phyloP scores from a whole-genome alignment of 2,329 filamentous ascomycete genomes.

The Fusarium pseudonygamai region DNA sequence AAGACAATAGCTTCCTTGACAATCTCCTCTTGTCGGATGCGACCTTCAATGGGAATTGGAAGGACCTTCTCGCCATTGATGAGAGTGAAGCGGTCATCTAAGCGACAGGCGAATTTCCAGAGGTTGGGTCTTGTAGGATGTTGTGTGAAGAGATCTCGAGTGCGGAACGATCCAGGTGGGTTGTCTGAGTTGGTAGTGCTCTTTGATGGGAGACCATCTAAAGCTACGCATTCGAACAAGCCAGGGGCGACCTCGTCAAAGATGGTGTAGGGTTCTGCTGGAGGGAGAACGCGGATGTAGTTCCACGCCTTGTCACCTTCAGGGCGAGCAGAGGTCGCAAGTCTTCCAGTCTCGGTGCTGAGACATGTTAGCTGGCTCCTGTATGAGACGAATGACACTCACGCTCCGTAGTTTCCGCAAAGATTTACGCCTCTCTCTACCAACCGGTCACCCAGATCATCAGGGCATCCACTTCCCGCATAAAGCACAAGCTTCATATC shows the following conservation, averaged over 20 bases:
- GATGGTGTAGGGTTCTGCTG: slow-evolving; percentile 35
- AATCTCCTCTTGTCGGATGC: slow-evolving; percentile 60
- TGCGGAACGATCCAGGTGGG: slow-evolving; percentile 56
- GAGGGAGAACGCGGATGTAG: slow-evolving; percentile 46
- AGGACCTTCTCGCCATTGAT: slow-evolving; percentile 60
- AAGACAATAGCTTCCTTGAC: slow-evolving; percentile 68
- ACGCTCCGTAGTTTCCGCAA: slow-evolving; percentile 66
- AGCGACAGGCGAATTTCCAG: slow-evolving; percentile 57
- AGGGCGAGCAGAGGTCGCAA: slow-evolving; percentile 42
- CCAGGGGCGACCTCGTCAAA: slow-evolving; percentile 45
- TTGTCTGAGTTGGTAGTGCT: slow-evolving; percentile 49
- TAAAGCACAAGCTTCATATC: slow-evolving; percentile 64
- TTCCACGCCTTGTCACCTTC: slow-evolving; percentile 44
- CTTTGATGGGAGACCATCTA: slow-evolving; percentile 52
- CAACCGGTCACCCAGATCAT: slow-evolving; percentile 65
- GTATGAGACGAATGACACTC: slow-evolving; percentile 28
- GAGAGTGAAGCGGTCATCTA: slow-evolving; percentile 57
- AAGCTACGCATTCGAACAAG: slow-evolving; percentile 50
- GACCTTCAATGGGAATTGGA: slow-evolving; percentile 60
- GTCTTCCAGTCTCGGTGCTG: slow-evolving; percentile 43
- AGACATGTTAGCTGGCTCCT: not conserved
- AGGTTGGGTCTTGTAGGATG: slow-evolving; percentile 53
- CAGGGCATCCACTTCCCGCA: slow-evolving; percentile 67
- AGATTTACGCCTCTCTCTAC: slow-evolving; percentile 64
- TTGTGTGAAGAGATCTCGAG: slow-evolving; percentile 54